These are phyloP conservation scores for Ramaria rubella DNA, from an alignment of 768 basidiomycete genomes.

Conservation along the genomic window DNA sequence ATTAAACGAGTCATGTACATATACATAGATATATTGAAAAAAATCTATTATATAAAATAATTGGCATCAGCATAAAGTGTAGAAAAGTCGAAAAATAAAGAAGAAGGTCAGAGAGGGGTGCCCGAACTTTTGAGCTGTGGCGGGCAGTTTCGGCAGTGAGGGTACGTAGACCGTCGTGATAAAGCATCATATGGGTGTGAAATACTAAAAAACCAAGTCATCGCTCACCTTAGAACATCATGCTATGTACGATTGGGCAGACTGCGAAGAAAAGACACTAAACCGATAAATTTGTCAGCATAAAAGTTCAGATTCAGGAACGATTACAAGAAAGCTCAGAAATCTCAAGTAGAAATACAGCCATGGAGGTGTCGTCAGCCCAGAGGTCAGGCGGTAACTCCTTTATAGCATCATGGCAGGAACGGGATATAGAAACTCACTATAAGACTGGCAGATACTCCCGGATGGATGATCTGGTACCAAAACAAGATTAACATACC, in stretches of 20 bases:
- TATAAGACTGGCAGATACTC: neutral
- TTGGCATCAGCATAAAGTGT: no score
- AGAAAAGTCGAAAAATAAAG: conserved; percentile 2
- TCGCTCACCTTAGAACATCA: conserved; percentile 13
- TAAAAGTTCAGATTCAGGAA: neutral
- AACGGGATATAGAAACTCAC: conserved; percentile 30
- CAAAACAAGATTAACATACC: conserved; percentile 7
- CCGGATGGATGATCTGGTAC: conserved; percentile 7
- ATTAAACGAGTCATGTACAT: no score
- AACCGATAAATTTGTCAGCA: neutral
- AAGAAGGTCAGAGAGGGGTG: conserved; percentile 63
- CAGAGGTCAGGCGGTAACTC: conserved; percentile 82
- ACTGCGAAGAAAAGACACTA: neutral
- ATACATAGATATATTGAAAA: no score
- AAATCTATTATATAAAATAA: no score
- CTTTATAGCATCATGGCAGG: conserved; percentile 53
- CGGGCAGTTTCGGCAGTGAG: conserved; percentile 83
- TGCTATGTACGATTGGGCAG: neutral
- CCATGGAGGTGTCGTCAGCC: conserved; percentile 73
- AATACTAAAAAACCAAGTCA: conserved; percentile 28
- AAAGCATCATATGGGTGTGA: conserved; percentile 47
- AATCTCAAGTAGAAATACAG: conserved; percentile 44
- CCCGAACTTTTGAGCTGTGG: conserved; percentile 85
- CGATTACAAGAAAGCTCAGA: conserved; percentile 7
- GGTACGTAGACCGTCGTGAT: conserved; percentile 94